Conservation (phyloP, 805 yeast species). For the Dipodascus albidus region DNA sequence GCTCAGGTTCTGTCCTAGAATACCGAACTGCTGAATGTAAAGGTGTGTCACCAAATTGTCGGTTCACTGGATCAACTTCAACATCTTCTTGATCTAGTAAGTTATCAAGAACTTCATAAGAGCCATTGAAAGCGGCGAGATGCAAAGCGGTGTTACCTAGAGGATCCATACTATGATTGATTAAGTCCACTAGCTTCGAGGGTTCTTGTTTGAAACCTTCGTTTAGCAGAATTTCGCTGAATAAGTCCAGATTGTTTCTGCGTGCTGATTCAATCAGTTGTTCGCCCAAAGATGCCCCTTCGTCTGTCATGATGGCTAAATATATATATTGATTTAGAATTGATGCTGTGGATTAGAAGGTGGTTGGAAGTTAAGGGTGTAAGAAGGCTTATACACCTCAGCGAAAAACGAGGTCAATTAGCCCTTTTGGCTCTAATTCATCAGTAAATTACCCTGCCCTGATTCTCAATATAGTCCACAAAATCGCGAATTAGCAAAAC, state of each 20-base stretch:
- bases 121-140: slow-evolving; percentile 69
- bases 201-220: slow-evolving; percentile 18
- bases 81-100: slow-evolving; percentile 82
- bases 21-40: slow-evolving; percentile 77
- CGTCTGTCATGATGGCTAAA: slow-evolving; percentile 18
- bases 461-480: too few species aligned
- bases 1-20: slow-evolving; percentile 70
- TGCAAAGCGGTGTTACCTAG: slow-evolving; percentile 76
- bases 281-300: slow-evolving; percentile 69
- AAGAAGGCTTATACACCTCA: not conserved
- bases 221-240: slow-evolving; percentile 42
- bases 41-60: slow-evolving; percentile 74
- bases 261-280: slow-evolving; percentile 82
- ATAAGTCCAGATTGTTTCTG: slow-evolving; percentile 72
- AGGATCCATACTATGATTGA: slow-evolving; percentile 65
- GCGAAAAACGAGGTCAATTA: not conserved
- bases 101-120: slow-evolving; percentile 74
- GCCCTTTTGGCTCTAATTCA: not conserved
- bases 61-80: slow-evolving; percentile 73
- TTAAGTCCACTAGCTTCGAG: slow-evolving; percentile 31
- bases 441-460: not conserved
- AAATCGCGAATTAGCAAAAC: too few species aligned
- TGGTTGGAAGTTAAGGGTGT: not conserved
- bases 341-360: not conserved
- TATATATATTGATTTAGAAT: not conserved